A percentile compares a stretch with the other conserved stretches of the same genome.
Evolutionary conservation across 2,329 filamentous ascomycete genomes (phyloP).

Genomic region (Aspergillus terreus): DNA sequence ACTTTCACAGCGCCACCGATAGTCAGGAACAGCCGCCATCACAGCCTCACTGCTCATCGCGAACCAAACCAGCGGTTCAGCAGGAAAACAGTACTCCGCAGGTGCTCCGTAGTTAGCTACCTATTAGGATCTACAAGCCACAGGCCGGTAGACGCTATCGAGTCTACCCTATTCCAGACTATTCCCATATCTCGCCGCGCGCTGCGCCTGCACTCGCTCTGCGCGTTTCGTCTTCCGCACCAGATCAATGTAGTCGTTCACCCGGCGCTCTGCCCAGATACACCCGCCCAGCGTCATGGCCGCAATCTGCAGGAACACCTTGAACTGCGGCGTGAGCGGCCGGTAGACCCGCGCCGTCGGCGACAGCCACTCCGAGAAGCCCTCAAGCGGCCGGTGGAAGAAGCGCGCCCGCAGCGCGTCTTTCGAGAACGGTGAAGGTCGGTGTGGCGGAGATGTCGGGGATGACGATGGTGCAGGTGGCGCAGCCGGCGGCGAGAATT

Average conservation of each 20-base stretch:
- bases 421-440: constrained; percentile 25
- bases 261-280: constrained; percentile 46
- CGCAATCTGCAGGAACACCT: constrained; percentile 47
- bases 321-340: constrained; percentile 47
- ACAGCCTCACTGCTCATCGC: not conserved
- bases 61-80: not conserved
- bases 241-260: constrained; percentile 44
- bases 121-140: not conserved
- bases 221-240: constrained; percentile 40
- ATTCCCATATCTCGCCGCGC: constrained; percentile 10
- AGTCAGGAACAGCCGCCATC: not conserved
- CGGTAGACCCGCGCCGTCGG: constrained; percentile 43
- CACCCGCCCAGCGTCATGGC: constrained; percentile 47
- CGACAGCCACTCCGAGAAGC: constrained; percentile 47
- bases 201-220: constrained; percentile 34
- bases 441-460: constrained; percentile 7
- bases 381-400: constrained; percentile 42
- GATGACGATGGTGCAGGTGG: constrained; percentile 19
- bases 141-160: too few species aligned
- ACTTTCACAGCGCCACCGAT: not conserved
- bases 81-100: not conserved
- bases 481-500: constrained; percentile 30
- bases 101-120: too few species aligned
- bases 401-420: constrained; percentile 28
- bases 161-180: too few species aligned